Percentiles rank a stretch among this genome's conserved stretches.
These are phyloP conservation scores for Alnus rubra DNA, from an alignment of 306 rosid species.

Conservation along the genomic window DNA sequence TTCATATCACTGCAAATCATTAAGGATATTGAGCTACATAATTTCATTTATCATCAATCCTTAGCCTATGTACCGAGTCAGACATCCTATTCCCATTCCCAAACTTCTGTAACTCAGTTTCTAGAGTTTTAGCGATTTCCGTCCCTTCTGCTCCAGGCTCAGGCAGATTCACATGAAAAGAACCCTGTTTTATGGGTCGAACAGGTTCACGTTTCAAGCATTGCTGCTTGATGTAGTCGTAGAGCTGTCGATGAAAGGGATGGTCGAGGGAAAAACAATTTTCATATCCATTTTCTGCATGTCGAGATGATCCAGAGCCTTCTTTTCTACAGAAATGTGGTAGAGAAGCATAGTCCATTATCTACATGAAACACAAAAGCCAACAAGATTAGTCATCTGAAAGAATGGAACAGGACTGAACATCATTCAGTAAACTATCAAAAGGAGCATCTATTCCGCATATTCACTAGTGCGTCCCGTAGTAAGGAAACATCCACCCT, in stretches of 20 bases:
- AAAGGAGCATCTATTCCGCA: neutral
- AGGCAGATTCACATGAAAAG: conserved; percentile 76
- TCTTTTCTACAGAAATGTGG: conserved; percentile 86
- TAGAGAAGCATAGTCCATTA: conserved; percentile 82
- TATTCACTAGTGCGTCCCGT: neutral
- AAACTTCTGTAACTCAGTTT: conserved; percentile 61
- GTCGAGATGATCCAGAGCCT: conserved; percentile 75
- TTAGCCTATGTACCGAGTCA: conserved; percentile 42
- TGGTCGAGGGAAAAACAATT: conserved; percentile 83
- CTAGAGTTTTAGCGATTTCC: conserved; percentile 55
- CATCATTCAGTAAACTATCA: conserved; percentile 11
- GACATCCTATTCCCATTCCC: conserved; percentile 47
- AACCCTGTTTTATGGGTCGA: conserved; percentile 69
- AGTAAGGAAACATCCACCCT: neutral
- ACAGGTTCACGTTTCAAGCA: conserved; percentile 43
- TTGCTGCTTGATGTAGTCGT: conserved; percentile 68
- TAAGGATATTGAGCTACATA: neutral
- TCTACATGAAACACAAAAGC: conserved; percentile 50
- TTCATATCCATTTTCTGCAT: conserved; percentile 46
- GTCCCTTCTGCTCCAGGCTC: conserved; percentile 59
- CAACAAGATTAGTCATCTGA: conserved; percentile 30
- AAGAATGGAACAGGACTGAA: conserved; percentile 6
- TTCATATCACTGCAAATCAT: conserved; percentile 10
- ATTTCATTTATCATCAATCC: conserved; percentile 41
- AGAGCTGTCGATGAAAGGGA: conserved; percentile 82